Base-by-base conservation (phyloP, 2,329 filamentous ascomycete genomes). In the Juglanconis sp. region DNA sequence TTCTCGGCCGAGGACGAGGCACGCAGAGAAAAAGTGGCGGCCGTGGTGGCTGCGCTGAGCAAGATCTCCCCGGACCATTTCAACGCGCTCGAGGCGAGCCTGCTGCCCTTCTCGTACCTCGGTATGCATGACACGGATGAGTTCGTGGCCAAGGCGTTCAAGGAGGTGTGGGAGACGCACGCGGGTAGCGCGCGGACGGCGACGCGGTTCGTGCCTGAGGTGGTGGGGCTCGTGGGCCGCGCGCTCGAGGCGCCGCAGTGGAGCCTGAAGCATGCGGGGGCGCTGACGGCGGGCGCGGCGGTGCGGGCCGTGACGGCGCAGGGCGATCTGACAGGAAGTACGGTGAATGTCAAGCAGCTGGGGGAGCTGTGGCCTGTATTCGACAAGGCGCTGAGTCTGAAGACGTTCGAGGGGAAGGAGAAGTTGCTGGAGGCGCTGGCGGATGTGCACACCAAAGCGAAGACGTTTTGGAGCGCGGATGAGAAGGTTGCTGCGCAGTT, bases 381-480 rank as follows among this genome's bases (percentile, higher is more conserved):
- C 52, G 91, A 97, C 65, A 91, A 89, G 69, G 87, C 91, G 1
- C 76, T 98, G 46, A 84, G 86, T 2, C 86, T 96, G 11, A 98
- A 97, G 80, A 96, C 93, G 0, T 99, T 96, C 81, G 83, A 89
- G 0, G 92, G 92, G 30, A 99, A 99, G 71, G 92, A 97, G 74
- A 87, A 86, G 66, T 84, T 99, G 36, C 79, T 98, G 3, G 82
- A 87, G 48, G 88, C 90, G 5, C 92, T 95, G 72, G 88, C 92
- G 4, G 83, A 86, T 60, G 95, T 98, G 67, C 86, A 90, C 0
- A 81, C 85, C 68, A 85, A 87, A 64, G 84, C 84, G 0, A 82
- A 81, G 65, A 73, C 73, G 7, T 77, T 91, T 35, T 87, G 86
- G 79, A 75, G 78, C 51, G 72, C 73, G 5, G 82, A 88, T 64